Conservation (phyloP, 2,329 filamentous ascomycete species). For the Aureobasidium sp. region DNA sequence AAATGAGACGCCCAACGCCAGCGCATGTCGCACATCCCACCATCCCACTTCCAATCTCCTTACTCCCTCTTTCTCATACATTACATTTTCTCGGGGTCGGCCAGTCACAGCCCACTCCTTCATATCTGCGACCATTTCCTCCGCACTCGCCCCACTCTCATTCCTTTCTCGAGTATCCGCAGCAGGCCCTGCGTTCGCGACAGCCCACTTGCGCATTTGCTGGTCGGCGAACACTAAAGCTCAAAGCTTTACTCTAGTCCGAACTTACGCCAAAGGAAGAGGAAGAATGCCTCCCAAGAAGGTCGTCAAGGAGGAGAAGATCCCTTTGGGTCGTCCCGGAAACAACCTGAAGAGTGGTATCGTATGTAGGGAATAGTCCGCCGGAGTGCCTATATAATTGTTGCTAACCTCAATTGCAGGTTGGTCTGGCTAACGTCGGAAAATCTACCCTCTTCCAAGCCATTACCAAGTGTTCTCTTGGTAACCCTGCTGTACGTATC, state of each 20-base stretch:
- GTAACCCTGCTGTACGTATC: constrained; percentile 81
- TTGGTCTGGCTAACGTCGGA: constrained; percentile 97
- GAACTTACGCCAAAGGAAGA: constrained; percentile 50
- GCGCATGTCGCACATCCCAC: not conserved
- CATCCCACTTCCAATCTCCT: constrained; percentile 1
- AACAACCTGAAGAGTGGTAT: constrained; percentile 99
- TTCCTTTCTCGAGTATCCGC: constrained; percentile 21
- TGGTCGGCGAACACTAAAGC: constrained; percentile 17
- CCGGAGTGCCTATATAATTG: constrained; percentile 15
- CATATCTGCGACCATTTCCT: constrained; percentile 23
- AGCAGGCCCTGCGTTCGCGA: constrained; percentile 30
- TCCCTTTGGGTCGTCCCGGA: constrained; percentile 88
- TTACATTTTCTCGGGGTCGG: constrained; percentile 18
- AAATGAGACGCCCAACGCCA: constrained; percentile 1
- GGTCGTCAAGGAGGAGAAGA: constrained; percentile 82
- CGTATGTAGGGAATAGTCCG: constrained; percentile 53
- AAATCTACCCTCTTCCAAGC: constrained; percentile 99
- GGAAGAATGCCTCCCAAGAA: constrained; percentile 94
- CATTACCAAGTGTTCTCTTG: constrained; percentile 94
- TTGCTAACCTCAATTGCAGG: constrained; percentile 46
- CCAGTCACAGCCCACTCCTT: constrained; percentile 26
- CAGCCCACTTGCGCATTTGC: constrained; percentile 17
- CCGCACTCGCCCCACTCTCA: constrained; percentile 22
- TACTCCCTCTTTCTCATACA: not conserved
- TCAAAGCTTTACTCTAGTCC: constrained; percentile 14